Evolutionary conservation across 83 land plant species (phyloP), one percentile per base, ranked within the genome.

Genomic region (Picea abies): DNA sequence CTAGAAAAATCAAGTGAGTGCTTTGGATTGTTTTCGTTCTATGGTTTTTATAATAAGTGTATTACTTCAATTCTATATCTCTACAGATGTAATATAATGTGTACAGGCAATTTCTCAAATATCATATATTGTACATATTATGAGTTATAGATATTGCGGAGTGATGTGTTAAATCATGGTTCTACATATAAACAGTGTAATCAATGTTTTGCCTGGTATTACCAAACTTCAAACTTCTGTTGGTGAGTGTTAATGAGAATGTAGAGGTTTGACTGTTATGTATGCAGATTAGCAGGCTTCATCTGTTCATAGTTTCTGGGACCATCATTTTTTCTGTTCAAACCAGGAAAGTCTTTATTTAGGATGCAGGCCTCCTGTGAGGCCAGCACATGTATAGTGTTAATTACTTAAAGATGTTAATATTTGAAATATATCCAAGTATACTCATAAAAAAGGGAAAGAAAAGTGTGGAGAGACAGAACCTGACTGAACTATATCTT

Each of bases 1-100:
- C 94, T 86, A 91, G 4, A 4, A 0, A 35, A 96, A 88, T 60
- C 80, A 87, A 71, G 92, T 37, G 90, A 89, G 25, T 17, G 19
- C 39, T 37, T 35, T 39, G 76, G 1, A 22, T 41, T 20, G 41
- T 71, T 17, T 71, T 71, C 39, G 39, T 71, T 71, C 5, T 22
- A 11, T 37, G n/a, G 19, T 25, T 20, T 56, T 56, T 26, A 26
- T 76, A 39, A 75, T 49, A 47, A 16, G 17, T 75, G 32, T 47
- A 75, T 56, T 56, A 56, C 60, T 56, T 14, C 60, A 75, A 23
- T 25, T 75, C 47, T 37, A 14, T 23, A 49, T 52, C 78, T 75
- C 22, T 23, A 1, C 58, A 72, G 44, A 72, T n/a, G 14, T 75
- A 25, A 9, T 56, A 22, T 52, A 16, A 52, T 15, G 39, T 5